These are phyloP conservation scores for Rhodotorula kratochvilovae DNA, from an alignment of 768 basidiomycete species.

Conservation along the genomic window DNA sequence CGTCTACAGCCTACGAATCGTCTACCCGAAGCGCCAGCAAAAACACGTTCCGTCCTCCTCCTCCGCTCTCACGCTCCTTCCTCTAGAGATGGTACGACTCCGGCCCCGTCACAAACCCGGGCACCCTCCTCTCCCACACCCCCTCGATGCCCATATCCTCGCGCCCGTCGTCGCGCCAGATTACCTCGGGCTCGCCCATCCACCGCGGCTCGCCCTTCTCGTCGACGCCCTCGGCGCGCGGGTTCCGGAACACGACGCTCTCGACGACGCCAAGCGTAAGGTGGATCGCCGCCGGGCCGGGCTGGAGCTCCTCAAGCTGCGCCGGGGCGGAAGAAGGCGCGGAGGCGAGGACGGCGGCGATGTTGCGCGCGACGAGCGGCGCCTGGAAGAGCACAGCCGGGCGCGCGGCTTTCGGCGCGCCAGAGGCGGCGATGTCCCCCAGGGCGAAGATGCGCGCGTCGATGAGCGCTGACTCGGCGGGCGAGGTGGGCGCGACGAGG, in stretches of 20 bases:
- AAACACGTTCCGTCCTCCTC: too few relatives aligned
- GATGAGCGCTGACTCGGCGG: background rate
- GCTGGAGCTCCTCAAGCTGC: constrained; percentile 7
- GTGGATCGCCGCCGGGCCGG: constrained; percentile 50
- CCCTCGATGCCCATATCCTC: constrained; percentile 30
- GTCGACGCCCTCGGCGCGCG: background rate
- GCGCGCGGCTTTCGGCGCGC: constrained; percentile 58
- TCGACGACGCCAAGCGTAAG: constrained; percentile 56
- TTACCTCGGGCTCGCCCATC: constrained; percentile 10
- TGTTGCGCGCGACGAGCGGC: constrained; percentile 58
- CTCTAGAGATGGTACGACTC: constrained; percentile 19
- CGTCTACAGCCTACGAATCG: too few relatives aligned
- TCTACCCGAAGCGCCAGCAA: too few relatives aligned
- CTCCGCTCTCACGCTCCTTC: too few relatives aligned
- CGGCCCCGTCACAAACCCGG: background rate
- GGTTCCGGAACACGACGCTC: constrained; percentile 28
- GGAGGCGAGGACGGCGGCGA: constrained; percentile 53
- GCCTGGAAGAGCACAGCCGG: constrained; percentile 46
- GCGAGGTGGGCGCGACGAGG: constrained; percentile 49
- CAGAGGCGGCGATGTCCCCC: constrained; percentile 61
- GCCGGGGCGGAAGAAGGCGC: too few relatives aligned
- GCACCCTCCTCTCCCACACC: constrained; percentile 28
- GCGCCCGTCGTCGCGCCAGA: constrained; percentile 22
- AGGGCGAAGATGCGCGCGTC: constrained; percentile 55
- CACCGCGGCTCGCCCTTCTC: background rate